Base-by-base conservation (phyloP, 83 land plant genomes). In the Picea abies region DNA sequence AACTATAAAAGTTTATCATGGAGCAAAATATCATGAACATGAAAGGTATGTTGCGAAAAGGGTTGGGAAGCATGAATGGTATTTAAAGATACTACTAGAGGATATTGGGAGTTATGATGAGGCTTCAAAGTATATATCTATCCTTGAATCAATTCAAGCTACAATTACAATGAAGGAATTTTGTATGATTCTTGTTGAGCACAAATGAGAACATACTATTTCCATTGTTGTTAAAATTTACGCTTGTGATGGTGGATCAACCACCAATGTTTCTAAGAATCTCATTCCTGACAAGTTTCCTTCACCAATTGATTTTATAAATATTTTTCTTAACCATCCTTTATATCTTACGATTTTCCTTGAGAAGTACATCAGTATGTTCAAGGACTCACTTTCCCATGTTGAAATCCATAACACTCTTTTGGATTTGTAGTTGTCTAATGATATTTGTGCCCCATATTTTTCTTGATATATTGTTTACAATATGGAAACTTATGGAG, bases 371-470 rank as follows among this genome's bases (percentile, higher is more conserved):
- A 77, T 89, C 20, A 79, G 83, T 71, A 91, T 85, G 87, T 91
- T 93, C n/a, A 95, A 91, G 84, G 91, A 92, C 58, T 97, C 99
- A 29, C 90, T 93, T 80, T 90, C 87, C 35, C 95, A 92, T 82
- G 88, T 92, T 32, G 99, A 97, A 83, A 94, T 97, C 72, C 84
- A 97, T 81, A 97, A 95, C 86, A 97, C 95, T 2, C 90, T 97
- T 41, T 86, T 97, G 82, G 99, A 95, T 84, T 86, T 97, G 17
- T 97, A 97, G 80, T 86, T 97, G 60, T 95, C 99, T 10, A 87
- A 90, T 77, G 89, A 90, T 61, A 83, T 94, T 79, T 83, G 82
- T 81, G 87, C 90, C 62, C 91, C 95, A 67, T 84, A 86, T 44
- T 62, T 92, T 3, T 86, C 92, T 63, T 88, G 85, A 68, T 64